Base-by-base conservation (phyloP, 1,284 basidiomycete genomes). In the Cryptococcus sp. region DNA sequence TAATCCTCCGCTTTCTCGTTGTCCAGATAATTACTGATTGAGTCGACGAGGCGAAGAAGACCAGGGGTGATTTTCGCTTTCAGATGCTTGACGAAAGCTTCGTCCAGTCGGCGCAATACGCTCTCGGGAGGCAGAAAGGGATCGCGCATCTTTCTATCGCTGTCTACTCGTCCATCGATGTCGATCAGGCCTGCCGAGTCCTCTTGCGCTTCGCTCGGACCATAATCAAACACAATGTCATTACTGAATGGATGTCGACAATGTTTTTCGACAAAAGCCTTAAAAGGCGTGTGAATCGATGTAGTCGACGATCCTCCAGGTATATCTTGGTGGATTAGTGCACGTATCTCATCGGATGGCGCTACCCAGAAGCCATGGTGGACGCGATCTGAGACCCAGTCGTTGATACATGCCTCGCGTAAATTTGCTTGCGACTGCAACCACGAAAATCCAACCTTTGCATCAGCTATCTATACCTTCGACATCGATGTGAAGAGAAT, bases 261-360 rank as follows among this genome's bases (percentile, higher is more conserved):
- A 10, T 58, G 17, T 4, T 13, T 34, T 11, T 13, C 8, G 29
- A 50, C 47, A 20, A 64, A 41, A n/a, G 51, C 17, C 15, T 29
- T 11, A 22, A 64, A 49, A 8, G 53, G 26, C 3, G 55, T 61
- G 34, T 64, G 60, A n/a, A 58, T 47, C 2, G 16, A 22, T 8
- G 53, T n/a, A 13, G 52, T 17, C 19, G 39, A 20, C 25, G 37
- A 5, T 22, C 20, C 15, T 17, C 34, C 4, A 8, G 22, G 13
- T 16, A 41, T 38, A 11, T 43, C 46, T 8, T 49, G 38, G 37
- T 20, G 3, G 19, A 48, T 43, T 25, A 64, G 48, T 51, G 64
- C 64, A 3, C 44, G 29, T 20, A 73, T 52, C 51, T 73, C 72
- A 44, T 72, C 70, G 17, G 55, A 57, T 3, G 72, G 72, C 26